Evolutionary conservation across 495 filamentous ascomycete species (phyloP).

Genomic region (Neurospora cerealis): DNA sequence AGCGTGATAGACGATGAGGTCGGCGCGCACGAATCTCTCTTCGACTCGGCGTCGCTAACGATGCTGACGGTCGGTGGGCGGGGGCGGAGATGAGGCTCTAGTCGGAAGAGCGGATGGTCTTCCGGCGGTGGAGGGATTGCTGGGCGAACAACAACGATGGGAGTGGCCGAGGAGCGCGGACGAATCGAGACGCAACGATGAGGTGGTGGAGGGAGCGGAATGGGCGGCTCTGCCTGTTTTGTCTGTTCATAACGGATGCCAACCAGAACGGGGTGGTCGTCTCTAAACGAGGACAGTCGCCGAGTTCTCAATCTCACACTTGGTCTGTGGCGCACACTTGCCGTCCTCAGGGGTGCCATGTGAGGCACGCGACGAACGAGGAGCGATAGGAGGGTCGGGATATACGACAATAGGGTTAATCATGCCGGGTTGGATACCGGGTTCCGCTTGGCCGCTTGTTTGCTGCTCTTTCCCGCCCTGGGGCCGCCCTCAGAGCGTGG

Average conservation of each 20-base stretch:
- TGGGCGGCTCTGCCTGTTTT: constrained; percentile 43
- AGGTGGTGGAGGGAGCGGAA: constrained; percentile 39
- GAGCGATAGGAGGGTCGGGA: constrained; percentile 13
- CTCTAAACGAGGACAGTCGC: constrained; percentile 31
- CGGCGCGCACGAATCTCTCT: constrained; percentile 45
- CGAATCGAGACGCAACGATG: constrained; percentile 14
- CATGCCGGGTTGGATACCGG: neutral
- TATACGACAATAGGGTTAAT: neutral
- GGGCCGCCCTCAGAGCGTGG: neutral
- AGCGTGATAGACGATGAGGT: constrained; percentile 40
- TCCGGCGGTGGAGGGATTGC: constrained; percentile 34
- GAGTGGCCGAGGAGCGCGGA: neutral
- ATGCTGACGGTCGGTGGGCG: constrained; percentile 4
- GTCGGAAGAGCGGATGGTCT: constrained; percentile 37
- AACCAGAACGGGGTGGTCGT: constrained; percentile 35
- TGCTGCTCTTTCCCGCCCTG: constrained; percentile 3
- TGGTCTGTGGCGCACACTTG: constrained; percentile 25
- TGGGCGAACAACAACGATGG: constrained; percentile 27
- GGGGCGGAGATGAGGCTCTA: constrained; percentile 17
- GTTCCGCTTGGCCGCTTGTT: constrained; percentile 1
- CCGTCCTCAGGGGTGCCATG: constrained; percentile 26
- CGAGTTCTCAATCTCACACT: constrained; percentile 25
- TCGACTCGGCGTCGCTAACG: constrained; percentile 14
- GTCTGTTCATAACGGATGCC: constrained; percentile 48
- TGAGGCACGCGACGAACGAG: constrained; percentile 7